These are phyloP conservation scores for Cladophialophora exuberans DNA, from an alignment of 2,329 filamentous ascomycete genomes.

Conservation along the genomic window DNA sequence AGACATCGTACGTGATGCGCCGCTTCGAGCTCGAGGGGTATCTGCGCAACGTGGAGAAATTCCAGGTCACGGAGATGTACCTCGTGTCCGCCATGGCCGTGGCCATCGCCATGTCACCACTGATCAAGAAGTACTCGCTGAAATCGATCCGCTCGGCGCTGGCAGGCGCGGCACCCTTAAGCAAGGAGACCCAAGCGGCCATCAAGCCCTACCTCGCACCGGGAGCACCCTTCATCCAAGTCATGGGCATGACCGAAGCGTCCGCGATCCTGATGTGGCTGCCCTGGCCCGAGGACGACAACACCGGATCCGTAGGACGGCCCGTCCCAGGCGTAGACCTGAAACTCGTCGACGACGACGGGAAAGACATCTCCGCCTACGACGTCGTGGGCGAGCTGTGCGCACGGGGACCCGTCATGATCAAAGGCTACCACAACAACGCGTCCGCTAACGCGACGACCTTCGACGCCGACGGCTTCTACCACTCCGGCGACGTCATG, in stretches of 20 bases:
- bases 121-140: constrained; percentile 37
- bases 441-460: constrained; percentile 39
- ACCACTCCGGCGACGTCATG: constrained; percentile 60
- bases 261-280: constrained; percentile 37
- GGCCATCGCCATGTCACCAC: constrained; percentile 35
- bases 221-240: constrained; percentile 48
- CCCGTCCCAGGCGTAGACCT: constrained; percentile 41
- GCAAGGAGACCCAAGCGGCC: constrained; percentile 44
- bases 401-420: constrained; percentile 56
- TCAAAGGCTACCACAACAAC: constrained; percentile 59
- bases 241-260: constrained; percentile 60
- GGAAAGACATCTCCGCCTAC: constrained; percentile 56
- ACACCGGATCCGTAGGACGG: constrained; percentile 53
- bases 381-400: constrained; percentile 53
- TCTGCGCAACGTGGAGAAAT: constrained; percentile 19
- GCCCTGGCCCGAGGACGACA: constrained; percentile 44
- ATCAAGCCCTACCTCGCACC: constrained; percentile 46
- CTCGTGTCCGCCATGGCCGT: constrained; percentile 51
- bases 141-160: constrained; percentile 11
- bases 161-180: constrained; percentile 54
- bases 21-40: constrained; percentile 41
- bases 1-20: constrained; percentile 51
- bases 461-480: constrained; percentile 39
- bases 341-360: constrained; percentile 52
- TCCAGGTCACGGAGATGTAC: constrained; percentile 24